These are phyloP conservation scores for Cladochytrium replicatum DNA, from an alignment of 192 early-diverging fungal species.

Conservation along the genomic window DNA sequence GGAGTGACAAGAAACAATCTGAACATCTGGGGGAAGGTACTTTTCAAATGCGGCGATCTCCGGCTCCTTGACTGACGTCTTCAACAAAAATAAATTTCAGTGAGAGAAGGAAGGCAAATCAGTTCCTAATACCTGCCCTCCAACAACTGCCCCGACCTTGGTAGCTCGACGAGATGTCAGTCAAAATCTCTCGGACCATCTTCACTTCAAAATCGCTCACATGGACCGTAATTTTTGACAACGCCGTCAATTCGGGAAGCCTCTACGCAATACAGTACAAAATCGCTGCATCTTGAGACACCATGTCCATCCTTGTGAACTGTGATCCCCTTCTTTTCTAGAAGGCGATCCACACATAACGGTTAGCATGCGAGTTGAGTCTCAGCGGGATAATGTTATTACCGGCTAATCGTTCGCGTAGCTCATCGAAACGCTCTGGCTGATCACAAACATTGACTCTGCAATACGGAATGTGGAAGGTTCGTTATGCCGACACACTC, in stretches of 20 bases:
- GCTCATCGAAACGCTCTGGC: constrained; percentile 59
- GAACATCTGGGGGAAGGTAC: constrained; percentile 78
- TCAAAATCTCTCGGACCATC: not conserved
- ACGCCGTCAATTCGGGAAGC: constrained; percentile 76
- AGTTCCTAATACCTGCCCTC: constrained; percentile 56
- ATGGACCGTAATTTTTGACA: constrained; percentile 72
- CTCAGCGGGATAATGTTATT: not conserved
- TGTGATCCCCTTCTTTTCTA: constrained; percentile 28
- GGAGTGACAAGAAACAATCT: constrained; percentile 90
- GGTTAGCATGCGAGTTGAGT: not conserved
- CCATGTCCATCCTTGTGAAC: constrained; percentile 74
- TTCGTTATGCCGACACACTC: not conserved
- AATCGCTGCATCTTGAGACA: constrained; percentile 75
- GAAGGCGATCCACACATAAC: not conserved
- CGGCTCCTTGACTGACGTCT: constrained; percentile 91
- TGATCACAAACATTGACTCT: constrained; percentile 86
- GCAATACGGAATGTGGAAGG: not conserved
- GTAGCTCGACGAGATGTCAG: constrained; percentile 44
- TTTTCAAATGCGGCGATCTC: constrained; percentile 86
- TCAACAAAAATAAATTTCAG: constrained; percentile 2
- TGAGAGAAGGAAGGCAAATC: not conserved
- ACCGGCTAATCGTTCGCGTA: constrained; percentile 51
- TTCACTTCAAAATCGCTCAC: constrained; percentile 28
- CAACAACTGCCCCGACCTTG: constrained; percentile 78
- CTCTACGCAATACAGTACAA: constrained; percentile 91